Conservation (phyloP, 1,284 basidiomycete genomes). For the Peniophora sp. region DNA sequence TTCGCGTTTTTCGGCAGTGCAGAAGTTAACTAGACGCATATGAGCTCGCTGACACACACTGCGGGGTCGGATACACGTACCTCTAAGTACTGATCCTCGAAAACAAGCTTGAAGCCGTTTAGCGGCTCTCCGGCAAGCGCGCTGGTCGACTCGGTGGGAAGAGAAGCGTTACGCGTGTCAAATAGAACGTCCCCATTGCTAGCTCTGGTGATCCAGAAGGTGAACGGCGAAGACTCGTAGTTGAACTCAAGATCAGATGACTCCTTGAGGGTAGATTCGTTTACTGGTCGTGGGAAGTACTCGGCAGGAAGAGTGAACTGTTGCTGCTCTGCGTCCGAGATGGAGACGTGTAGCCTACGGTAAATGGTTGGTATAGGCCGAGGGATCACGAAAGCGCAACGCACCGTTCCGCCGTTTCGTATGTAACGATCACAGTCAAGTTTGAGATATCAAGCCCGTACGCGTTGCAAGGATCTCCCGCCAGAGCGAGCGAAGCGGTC, state of each 20-base stretch:
- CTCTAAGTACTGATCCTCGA: slow-evolving; percentile 68
- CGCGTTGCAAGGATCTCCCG: slow-evolving; percentile 59
- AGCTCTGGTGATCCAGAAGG: slow-evolving; percentile 72
- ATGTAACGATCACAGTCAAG: slow-evolving; percentile 59
- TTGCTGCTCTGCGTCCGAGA: slow-evolving; percentile 55
- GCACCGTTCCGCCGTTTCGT: slow-evolving; percentile 47
- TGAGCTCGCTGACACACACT: not conserved
- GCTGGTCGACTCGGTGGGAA: slow-evolving; percentile 47
- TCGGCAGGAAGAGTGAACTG: slow-evolving; percentile 66
- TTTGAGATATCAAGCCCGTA: slow-evolving; percentile 62
- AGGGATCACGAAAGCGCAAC: slow-evolving; percentile 2
- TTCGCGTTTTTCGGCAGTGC: slow-evolving; percentile 58
- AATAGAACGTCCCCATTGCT: slow-evolving; percentile 56
- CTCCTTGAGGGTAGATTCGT: slow-evolving; percentile 26
- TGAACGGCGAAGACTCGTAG: slow-evolving; percentile 57
- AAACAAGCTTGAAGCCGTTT: slow-evolving; percentile 59
- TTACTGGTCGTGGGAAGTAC: slow-evolving; percentile 43
- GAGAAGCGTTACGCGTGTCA: slow-evolving; percentile 56
- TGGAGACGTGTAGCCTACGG: slow-evolving; percentile 68
- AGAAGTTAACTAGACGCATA: slow-evolving; percentile 47
- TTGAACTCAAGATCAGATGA: slow-evolving; percentile 62
- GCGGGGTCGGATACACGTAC: slow-evolving; percentile 12
- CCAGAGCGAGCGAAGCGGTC: slow-evolving; percentile 47
- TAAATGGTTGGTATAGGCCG: slow-evolving; percentile 6
- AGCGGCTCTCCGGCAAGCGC: slow-evolving; percentile 18